Evolutionary conservation across 1,284 basidiomycete species (phyloP).

Genomic region (Ganoderma sp.): DNA sequence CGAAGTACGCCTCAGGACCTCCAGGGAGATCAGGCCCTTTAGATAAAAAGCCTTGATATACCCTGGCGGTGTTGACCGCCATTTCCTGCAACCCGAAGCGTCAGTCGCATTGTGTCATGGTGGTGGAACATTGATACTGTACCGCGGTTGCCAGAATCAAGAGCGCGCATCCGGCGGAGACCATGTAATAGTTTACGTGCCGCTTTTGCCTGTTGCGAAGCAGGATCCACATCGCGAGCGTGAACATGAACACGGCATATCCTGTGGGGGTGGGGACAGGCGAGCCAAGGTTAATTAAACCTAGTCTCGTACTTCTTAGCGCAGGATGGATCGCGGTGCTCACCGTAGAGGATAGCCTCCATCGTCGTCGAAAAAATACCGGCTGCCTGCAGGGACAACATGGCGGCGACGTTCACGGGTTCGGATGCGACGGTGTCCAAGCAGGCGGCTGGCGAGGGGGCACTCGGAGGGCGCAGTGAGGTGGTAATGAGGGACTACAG

Average conservation of each 20-base stretch:
- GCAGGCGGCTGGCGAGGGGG: not conserved
- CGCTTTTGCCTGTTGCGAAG: constrained; percentile 27
- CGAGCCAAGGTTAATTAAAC: not conserved
- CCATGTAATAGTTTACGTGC: constrained; percentile 31
- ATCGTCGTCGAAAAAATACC: constrained; percentile 36
- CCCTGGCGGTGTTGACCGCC: constrained; percentile 28
- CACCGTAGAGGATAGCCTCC: constrained; percentile 40
- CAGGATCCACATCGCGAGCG: constrained; percentile 34
- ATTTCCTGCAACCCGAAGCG: constrained; percentile 32
- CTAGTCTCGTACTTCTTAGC: not conserved
- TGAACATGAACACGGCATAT: constrained; percentile 40
- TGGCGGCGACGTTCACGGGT: constrained; percentile 1
- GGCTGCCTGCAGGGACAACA: constrained; percentile 30
- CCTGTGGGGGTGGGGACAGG: constrained; percentile 23
- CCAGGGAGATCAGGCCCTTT: not conserved
- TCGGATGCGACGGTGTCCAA: constrained; percentile 2
- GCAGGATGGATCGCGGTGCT: not conserved
- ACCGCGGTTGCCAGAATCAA: constrained; percentile 38
- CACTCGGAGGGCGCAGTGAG: constrained; percentile 3
- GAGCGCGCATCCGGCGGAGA: constrained; percentile 29
- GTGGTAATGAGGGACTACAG: constrained; percentile 2
- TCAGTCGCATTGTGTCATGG: not conserved
- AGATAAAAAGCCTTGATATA: constrained; percentile 4
- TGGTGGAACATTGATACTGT: constrained; percentile 1
- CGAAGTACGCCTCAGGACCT: constrained; percentile 35